These are phyloP conservation scores for Phialophora macrospora DNA, from an alignment of 2,329 filamentous ascomycete genomes.

Conservation along the genomic window DNA sequence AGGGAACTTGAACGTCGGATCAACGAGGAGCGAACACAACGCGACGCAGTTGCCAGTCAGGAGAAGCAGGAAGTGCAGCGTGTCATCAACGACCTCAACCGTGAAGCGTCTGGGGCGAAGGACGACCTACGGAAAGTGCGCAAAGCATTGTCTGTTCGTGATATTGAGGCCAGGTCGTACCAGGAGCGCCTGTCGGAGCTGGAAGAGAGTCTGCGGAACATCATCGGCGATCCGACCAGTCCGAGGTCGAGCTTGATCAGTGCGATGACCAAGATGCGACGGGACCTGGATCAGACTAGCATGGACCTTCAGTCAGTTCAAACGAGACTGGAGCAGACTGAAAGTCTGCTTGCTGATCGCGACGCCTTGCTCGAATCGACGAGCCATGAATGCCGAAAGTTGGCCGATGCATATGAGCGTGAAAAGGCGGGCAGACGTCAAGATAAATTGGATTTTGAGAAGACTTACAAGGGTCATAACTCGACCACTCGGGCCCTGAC, in stretches of 20 bases:
- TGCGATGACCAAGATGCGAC: conserved; percentile 84
- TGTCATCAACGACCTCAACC: conserved; percentile 88
- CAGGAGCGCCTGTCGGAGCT: conserved; percentile 88
- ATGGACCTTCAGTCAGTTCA: conserved; percentile 81
- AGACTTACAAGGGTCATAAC: conserved; percentile 82
- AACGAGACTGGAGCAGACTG: conserved; percentile 82
- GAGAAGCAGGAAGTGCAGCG: conserved; percentile 96
- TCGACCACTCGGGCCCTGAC: conserved; percentile 84
- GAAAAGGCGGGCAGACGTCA: conserved; percentile 83
- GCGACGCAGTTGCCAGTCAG: conserved; percentile 81
- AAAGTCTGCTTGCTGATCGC: conserved; percentile 84
- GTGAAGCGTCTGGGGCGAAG: conserved; percentile 77
- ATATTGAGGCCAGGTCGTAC: conserved; percentile 88
- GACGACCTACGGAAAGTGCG: conserved; percentile 83
- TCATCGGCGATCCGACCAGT: conserved; percentile 84
- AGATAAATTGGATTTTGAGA: conserved; percentile 86
- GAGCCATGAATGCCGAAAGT: conserved; percentile 80
- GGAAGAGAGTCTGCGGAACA: conserved; percentile 84
- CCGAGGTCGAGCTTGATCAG: conserved; percentile 84
- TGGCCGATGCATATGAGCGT: conserved; percentile 87
- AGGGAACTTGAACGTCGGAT: conserved; percentile 76
- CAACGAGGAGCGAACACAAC: conserved; percentile 78
- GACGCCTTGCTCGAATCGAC: conserved; percentile 87
- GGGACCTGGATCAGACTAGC: conserved; percentile 81
- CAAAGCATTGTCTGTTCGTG: conserved; percentile 79